phyloP scores from a whole-genome alignment of 2,329 filamentous ascomycete species.

The Bimuria novae-zelandiae region DNA sequence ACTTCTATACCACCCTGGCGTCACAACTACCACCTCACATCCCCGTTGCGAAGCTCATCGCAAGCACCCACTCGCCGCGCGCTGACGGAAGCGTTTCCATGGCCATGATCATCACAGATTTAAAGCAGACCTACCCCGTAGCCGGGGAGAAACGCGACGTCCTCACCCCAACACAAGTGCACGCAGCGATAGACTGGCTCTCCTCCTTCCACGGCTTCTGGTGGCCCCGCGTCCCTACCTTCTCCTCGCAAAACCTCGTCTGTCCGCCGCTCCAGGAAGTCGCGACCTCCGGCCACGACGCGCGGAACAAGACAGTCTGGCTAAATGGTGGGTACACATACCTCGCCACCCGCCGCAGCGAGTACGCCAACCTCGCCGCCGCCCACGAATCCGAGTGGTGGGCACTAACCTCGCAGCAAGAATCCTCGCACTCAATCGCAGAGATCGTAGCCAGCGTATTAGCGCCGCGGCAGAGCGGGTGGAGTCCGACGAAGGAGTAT shows the following conservation, averaged over 20 bases:
- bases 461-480: conserved; percentile 42
- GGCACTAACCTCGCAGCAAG: conserved; percentile 50
- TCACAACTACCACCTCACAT: conserved; percentile 52
- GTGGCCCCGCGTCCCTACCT: conserved; percentile 43
- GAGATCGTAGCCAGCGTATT: conserved; percentile 60
- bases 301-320: conserved; percentile 52
- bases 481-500: conserved; percentile 45
- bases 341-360: conserved; percentile 63
- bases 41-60: conserved; percentile 58
- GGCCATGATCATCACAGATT: conserved; percentile 63
- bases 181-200: conserved; percentile 65
- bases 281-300: conserved; percentile 31
- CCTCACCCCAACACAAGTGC: conserved; percentile 55
- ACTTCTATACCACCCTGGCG: conserved; percentile 65
- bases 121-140: conserved; percentile 59
- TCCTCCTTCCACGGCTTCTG: conserved; percentile 64
- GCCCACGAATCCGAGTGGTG: conserved; percentile 62
- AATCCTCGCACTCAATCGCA: conserved; percentile 48
- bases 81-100: conserved; percentile 46
- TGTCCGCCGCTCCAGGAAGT: conserved; percentile 62
- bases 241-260: conserved; percentile 47
- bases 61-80: conserved; percentile 49
- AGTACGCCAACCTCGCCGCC: conserved; percentile 56
- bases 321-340: conserved; percentile 72
- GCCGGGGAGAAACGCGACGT: conserved; percentile 59